Evolutionary conservation across 768 basidiomycete genomes (phyloP), one percentile per base, ranked within the genome.

Genomic region (Leccinum uliginosum): DNA sequence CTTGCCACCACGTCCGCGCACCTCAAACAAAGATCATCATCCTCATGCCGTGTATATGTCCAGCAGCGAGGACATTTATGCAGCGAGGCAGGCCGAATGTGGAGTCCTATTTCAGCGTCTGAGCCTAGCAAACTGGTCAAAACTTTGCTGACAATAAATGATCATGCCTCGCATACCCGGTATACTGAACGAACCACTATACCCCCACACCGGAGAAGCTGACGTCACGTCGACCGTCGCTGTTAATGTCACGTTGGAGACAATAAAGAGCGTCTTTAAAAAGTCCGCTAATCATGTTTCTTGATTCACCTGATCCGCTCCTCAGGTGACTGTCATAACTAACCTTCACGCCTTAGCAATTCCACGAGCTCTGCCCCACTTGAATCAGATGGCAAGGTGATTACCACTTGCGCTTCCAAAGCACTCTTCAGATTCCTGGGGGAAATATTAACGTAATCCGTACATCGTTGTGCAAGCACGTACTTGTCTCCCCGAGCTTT

Each of bases 51-150:
- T 2, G 84, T 85, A 67, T 80, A 87, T 6, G 83, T 87, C 93
- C 95, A 97, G 70, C 96, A 98, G 15, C 95, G 82, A 23, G 93
- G 91, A 68, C 96, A 98, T 69, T 96, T 95, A 21, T 75, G 65
- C 51, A 72, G 58, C 4, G 70, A 73, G 11, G 91, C 82, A 15
- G 90, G 87, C 17, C 78, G 76, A n/a, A 90, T 75, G 14, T 80
- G 78, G 53, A 92, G 72, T 0, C 70, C 73, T 3, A 85, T 56
- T 12, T 58, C 59, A 21, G 51, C 54, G 29, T 54, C 56, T 40
- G 58, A 63, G 12, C 59, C 65, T 62, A 50, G 26, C 1, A 12
- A 19, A 30, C 43, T 21, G 15, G n/a, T 45, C 44, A 48, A 45
- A 0, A 17, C 9, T 40, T 23, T 26, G 8, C 45, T 17, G 45